Percentiles rank a stretch among this genome's conserved stretches.
Conservation (phyloP, 192 early-diverging fungal species). For the Coemansia sp. region DNA sequence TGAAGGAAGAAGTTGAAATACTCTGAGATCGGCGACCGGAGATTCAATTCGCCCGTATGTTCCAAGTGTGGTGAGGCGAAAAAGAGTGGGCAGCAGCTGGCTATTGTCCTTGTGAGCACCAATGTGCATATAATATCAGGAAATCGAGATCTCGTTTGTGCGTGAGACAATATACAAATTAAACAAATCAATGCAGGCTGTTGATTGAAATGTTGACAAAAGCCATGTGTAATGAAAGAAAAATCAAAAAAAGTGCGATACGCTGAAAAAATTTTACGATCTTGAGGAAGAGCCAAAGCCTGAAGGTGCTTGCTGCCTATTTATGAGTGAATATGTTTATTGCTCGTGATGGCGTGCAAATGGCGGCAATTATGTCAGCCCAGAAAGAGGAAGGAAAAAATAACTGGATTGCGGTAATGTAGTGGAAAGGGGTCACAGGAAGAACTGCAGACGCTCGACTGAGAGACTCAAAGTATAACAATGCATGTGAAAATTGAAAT, state of each 20-base stretch:
- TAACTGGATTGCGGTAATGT: neutral
- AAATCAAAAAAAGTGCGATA: neutral
- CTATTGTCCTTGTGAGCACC: neutral
- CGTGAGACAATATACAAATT: neutral
- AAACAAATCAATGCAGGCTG: neutral
- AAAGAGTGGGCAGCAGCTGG: neutral
- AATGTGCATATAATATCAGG: neutral
- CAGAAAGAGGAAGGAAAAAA: neutral
- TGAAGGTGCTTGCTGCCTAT: neutral
- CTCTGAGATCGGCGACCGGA: neutral
- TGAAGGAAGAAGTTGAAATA: neutral
- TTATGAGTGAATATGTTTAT: neutral
- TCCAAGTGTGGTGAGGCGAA: neutral
- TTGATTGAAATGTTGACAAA: neutral
- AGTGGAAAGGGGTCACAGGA: neutral
- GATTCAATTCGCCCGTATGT: neutral
- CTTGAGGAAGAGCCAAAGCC: neutral
- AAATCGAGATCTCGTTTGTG: neutral
- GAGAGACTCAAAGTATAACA: neutral
- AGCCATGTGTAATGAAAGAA: neutral
- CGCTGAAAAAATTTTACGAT: neutral
- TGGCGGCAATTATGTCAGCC: neutral
- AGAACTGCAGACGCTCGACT: neutral
- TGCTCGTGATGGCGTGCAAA: neutral
- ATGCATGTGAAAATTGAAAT: slow-evolving; percentile 1